Evolutionary conservation across 352 stramenopile species (phyloP).

Genomic region (Phytophthora ohioensis): DNA sequence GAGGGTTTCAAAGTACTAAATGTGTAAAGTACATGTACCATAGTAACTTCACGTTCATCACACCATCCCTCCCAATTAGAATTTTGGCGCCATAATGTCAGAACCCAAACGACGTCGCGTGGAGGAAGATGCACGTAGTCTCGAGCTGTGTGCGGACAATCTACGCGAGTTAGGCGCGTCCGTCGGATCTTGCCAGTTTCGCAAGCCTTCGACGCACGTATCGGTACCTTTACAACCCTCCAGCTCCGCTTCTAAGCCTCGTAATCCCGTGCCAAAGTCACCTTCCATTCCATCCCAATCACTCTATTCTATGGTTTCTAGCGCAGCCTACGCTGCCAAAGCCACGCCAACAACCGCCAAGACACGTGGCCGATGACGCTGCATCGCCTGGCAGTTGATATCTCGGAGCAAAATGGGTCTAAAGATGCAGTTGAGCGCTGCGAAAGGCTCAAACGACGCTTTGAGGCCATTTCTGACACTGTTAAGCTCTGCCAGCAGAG

Average conservation of each 20-base stretch:
- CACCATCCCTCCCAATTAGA: background rate
- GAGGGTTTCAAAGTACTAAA: too few relatives aligned
- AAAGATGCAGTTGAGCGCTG: slow-evolving; percentile 33
- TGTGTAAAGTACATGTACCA: too few relatives aligned
- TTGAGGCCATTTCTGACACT: slow-evolving; percentile 52
- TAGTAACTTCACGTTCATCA: background rate
- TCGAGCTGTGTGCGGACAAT: slow-evolving; percentile 46
- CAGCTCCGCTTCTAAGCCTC: slow-evolving; percentile 14
- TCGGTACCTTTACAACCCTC: slow-evolving; percentile 30
- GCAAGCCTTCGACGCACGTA: slow-evolving; percentile 10
- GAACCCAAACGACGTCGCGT: slow-evolving; percentile 40
- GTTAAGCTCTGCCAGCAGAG: slow-evolving; percentile 51
- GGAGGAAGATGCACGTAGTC: slow-evolving; percentile 29
- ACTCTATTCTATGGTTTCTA: slow-evolving; percentile 54
- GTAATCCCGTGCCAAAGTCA: slow-evolving; percentile 2
- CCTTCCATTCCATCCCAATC: slow-evolving; percentile 28
- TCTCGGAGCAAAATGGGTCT: slow-evolving; percentile 21
- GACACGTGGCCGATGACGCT: slow-evolving; percentile 47
- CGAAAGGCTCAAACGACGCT: slow-evolving; percentile 45
- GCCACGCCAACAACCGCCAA: slow-evolving; percentile 5
- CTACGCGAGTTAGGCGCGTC: slow-evolving; percentile 35
- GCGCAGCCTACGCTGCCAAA: slow-evolving; percentile 38
- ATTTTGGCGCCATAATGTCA: slow-evolving; percentile 20
- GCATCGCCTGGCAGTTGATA: slow-evolving; percentile 32
- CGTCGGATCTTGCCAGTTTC: slow-evolving; percentile 41